Base-by-base conservation (phyloP, 257 asterid species). In the Perilla frutescens region DNA sequence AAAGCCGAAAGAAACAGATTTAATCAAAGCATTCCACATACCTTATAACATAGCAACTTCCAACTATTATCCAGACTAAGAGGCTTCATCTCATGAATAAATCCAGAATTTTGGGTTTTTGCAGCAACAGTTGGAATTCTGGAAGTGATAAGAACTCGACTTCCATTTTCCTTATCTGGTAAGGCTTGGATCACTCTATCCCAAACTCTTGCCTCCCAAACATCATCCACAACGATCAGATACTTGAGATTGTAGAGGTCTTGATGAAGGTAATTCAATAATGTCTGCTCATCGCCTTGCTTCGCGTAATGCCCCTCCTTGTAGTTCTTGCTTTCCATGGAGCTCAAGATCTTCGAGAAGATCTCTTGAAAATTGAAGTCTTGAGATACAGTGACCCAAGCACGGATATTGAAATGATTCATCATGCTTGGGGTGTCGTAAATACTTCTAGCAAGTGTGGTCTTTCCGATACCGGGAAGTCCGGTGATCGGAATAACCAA, bases 401-500 rank as follows among this genome's bases (percentile, higher is more conserved):
- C 56, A 26, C 56, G 70, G 5, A 64, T 64, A 1, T 45, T 65
- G 70, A 65, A 65, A 3, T 5, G 3, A 3, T 0, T 45, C 1
- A 9, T 34, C 7, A 8, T 1, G 0, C 5, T 1, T 7, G 3
- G 34, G 12, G 7, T 3, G 5, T 65, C 57, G 43, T 44, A 65
- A 5, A 65, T 45, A 7, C 57, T 65, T 31, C 57, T 29, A 0
- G 70, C 70, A 1, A 65, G 70, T 12, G 70, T 65, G 1, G 70
- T 65, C 37, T 65, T 65, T 0, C 70, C 70, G 29, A 65, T 45
- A 0, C 57, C 70, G 4, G 70, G 70, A 0, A 65, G 57, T 6
- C 70, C 70, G 70, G 70, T 65, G 70, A 65, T 65, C 12, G 70
- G 70, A n/a, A 65, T 45, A 2, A 65, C 43, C 10, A 44, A 7